These are phyloP conservation scores for Edaphochlamys debaryana DNA, from an alignment of 139 green algal genomes.

Conservation along the genomic window DNA sequence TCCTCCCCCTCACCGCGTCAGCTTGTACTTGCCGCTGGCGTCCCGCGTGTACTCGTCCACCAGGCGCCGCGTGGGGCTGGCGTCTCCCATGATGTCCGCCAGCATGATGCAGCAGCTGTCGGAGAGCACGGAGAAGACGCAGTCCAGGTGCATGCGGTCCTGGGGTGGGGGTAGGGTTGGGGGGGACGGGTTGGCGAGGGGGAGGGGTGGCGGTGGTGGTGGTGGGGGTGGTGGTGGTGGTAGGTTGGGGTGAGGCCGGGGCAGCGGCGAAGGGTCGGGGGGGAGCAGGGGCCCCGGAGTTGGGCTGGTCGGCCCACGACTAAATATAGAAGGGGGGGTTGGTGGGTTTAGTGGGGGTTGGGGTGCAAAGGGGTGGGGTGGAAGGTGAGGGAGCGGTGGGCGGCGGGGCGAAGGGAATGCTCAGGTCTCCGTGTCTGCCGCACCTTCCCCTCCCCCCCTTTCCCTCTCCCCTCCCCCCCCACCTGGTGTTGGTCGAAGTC, in stretches of 20 bases:
- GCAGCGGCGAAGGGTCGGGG: no score
- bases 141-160: constrained; percentile 98
- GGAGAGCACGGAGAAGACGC: constrained; percentile 90
- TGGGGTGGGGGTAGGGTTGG: constrained; percentile 45
- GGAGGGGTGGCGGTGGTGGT: background rate
- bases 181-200: no score
- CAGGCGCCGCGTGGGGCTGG: constrained; percentile 76
- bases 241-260: background rate
- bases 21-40: constrained; percentile 61
- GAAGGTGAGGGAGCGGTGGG: background rate
- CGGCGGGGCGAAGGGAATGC: no score
- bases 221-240: background rate
- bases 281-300: no score
- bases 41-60: constrained; percentile 77
- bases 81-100: constrained; percentile 86
- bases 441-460: background rate
- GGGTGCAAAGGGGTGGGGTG: background rate
- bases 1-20: constrained; percentile 27
- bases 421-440: no score
- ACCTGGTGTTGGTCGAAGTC: constrained; percentile 92
- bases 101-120: constrained; percentile 91
- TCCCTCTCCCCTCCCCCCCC: background rate
- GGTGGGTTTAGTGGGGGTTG: no score
- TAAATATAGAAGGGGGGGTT: background rate
- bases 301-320: no score